Evolutionary conservation across 495 filamentous ascomycete genomes (phyloP), one percentile per base, ranked within the genome.

Genomic region (Aspergillus hancockii): DNA sequence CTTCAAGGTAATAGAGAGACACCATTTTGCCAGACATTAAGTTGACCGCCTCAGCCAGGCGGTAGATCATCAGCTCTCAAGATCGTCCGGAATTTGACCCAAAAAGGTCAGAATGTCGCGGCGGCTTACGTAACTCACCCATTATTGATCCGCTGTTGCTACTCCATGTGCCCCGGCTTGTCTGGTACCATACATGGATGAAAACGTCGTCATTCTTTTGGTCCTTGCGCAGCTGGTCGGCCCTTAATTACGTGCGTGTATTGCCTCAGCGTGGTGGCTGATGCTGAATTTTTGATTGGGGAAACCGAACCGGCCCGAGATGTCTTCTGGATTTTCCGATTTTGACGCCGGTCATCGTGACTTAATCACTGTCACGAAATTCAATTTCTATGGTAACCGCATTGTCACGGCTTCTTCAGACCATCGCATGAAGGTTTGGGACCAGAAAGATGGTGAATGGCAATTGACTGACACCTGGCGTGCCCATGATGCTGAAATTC

Each of bases 351-450:
- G 88, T 64, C 76, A 86, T 70, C 75, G 82, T 62, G 76, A 85
- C 70, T 73, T 81, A 51, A 72, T 82, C 36, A 69, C 78, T 8
- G 79, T 81, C 50, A 79, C 75, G 45, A 76, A 74, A 54, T 81
- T 79, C 81, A 88, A 97, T 75, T 83, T 82, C 65, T 93, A 93
- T 69, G 94, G 94, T 58, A 92, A 88, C 63, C 91, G 93, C 60
- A 90, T 93, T 74, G 90, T 92, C 30, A 93, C 93, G 12, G 91
- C 90, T 30, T 94, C 90, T 36, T 88, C 92, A 3, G 94, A 99
- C 73, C 95, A 97, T 67, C 90, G 88, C 68, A 88, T 99, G 63
- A 91, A 92, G 69, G 89, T 98, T 31, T 98, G 92, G 83, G 91
- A 96, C 43, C 83, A 92, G 60, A 85, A 86, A 61, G 85, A 91